Evolutionary conservation across 164 flowering plant species (phyloP), one percentile per base, ranked within the genome.

Genomic region (Akebia trifoliata): DNA sequence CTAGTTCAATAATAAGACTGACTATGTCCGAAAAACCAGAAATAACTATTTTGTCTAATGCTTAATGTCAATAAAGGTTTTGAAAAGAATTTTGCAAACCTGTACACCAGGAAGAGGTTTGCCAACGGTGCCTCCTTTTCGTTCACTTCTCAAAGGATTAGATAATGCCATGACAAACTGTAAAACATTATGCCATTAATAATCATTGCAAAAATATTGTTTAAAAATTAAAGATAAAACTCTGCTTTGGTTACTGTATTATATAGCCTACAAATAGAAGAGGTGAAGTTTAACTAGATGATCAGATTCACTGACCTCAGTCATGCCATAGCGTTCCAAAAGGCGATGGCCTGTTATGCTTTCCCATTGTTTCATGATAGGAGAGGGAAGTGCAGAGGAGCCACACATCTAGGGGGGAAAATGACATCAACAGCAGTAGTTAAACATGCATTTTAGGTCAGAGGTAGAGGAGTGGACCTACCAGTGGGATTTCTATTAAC

Each of bases 161-260:
- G 99, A 86, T 38, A 94, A 62, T 44, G 94, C 96, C 99, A 94
- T 94, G 61, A 90, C 95, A 86, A 94, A 94, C 99, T 94, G 63
- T 53, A 72, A 50, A 67, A 28, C 48, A 48, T 17, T 36, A 68
- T 57, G 62, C 20, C 52, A 66, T 57, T 2, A 67, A 29, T 34
- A 57, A 37, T 3, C 22, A 47, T 25, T 8, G 14, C 14, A 31
- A 53, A 53, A 49, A 43, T 44, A 32, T 42, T 11, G 29, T 24
- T 34, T 22, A 12, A 24, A 26, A 43, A 20, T 8, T 8, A 38
- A 22, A 39, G 31, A 34, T 9, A 21, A 12, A 38, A 0, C 12
- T 26, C 29, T 39, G 15, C 20, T 17, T 22, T 38, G 46, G 25
- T 54, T 14, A 21, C 34, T 44, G 45, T 35, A 46, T n/a, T 3